Percentiles rank a stretch among this genome's conserved stretches.
Conservation (phyloP, 352 stramenopile genomes). For the Pythium apleroticum region DNA sequence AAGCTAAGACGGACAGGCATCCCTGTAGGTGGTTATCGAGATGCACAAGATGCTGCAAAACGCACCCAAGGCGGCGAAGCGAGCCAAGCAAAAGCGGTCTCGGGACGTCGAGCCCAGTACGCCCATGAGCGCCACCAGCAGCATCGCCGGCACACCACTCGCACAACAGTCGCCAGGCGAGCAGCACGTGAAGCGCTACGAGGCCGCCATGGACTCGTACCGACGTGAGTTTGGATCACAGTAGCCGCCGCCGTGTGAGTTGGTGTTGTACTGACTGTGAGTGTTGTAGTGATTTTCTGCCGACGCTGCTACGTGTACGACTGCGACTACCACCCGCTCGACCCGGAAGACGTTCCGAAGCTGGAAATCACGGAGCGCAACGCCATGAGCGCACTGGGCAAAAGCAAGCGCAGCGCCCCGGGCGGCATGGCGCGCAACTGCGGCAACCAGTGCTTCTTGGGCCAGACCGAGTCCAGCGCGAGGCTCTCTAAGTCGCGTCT, state of each 20-base stretch:
- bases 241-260: background rate
- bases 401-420: slow-evolving; percentile 35
- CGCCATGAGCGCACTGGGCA: slow-evolving; percentile 41
- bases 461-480: slow-evolving; percentile 38
- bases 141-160: slow-evolving; percentile 20
- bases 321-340: slow-evolving; percentile 73
- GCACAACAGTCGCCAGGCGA: slow-evolving; percentile 23
- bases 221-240: slow-evolving; percentile 40
- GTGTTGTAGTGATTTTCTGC: slow-evolving; percentile 62
- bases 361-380: slow-evolving; percentile 74
- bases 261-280: background rate
- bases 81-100: slow-evolving; percentile 9
- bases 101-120: slow-evolving; percentile 4
- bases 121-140: background rate
- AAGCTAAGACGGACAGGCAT: background rate
- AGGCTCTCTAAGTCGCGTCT: slow-evolving; percentile 52
- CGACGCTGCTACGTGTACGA: slow-evolving; percentile 83
- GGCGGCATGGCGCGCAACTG: slow-evolving; percentile 68
- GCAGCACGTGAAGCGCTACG: slow-evolving; percentile 53
- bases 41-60: slow-evolving; percentile 70
- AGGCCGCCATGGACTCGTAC: slow-evolving; percentile 63
- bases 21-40: slow-evolving; percentile 49
- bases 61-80: slow-evolving; percentile 29
- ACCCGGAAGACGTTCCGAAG: slow-evolving; percentile 49
- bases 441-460: slow-evolving; percentile 75